phyloP scores from a whole-genome alignment of 768 basidiomycete genomes.

The Boletus tomentosulus region DNA sequence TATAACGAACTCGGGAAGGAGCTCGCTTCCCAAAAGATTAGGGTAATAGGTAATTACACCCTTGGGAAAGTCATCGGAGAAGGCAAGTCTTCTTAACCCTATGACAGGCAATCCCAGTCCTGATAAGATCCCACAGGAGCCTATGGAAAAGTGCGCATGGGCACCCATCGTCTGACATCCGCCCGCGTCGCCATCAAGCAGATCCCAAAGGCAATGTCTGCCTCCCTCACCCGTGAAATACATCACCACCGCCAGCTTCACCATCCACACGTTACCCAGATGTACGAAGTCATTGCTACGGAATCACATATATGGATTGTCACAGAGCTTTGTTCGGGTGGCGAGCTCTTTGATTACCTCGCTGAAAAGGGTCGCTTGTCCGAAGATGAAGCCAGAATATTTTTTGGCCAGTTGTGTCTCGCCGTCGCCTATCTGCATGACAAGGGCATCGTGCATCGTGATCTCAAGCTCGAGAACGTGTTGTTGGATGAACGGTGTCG shows the following conservation, averaged over 20 bases:
- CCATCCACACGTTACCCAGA: slow-evolving; percentile 91
- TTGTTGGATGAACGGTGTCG: slow-evolving; percentile 86
- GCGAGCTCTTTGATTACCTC: slow-evolving; percentile 97
- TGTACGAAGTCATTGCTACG: slow-evolving; percentile 97
- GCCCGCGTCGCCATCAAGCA: slow-evolving; percentile 96
- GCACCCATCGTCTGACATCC: slow-evolving; percentile 88
- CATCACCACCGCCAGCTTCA: slow-evolving; percentile 97
- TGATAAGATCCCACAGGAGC: slow-evolving; percentile 56
- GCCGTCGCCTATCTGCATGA: slow-evolving; percentile 92
- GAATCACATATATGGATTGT: slow-evolving; percentile 96
- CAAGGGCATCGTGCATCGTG: slow-evolving; percentile 92
- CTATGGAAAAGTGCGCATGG: slow-evolving; percentile 93
- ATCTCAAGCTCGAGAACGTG: slow-evolving; percentile 95
- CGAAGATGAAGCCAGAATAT: slow-evolving; percentile 75
- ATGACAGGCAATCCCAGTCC: slow-evolving; percentile 8
- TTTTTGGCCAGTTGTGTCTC: slow-evolving; percentile 96
- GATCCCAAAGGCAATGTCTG: slow-evolving; percentile 90
- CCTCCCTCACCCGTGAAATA: slow-evolving; percentile 92
- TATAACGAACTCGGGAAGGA: slow-evolving; percentile 98
- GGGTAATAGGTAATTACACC: slow-evolving; percentile 93
- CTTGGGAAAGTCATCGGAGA: slow-evolving; percentile 92
- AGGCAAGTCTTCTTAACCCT: slow-evolving; percentile 48
- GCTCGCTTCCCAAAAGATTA: slow-evolving; percentile 83
- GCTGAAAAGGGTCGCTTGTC: slow-evolving; percentile 87
- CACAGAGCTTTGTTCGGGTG: slow-evolving; percentile 93